phyloP scores from a whole-genome alignment of 2,329 filamentous ascomycete genomes.

The Grosmannia penicillata region DNA sequence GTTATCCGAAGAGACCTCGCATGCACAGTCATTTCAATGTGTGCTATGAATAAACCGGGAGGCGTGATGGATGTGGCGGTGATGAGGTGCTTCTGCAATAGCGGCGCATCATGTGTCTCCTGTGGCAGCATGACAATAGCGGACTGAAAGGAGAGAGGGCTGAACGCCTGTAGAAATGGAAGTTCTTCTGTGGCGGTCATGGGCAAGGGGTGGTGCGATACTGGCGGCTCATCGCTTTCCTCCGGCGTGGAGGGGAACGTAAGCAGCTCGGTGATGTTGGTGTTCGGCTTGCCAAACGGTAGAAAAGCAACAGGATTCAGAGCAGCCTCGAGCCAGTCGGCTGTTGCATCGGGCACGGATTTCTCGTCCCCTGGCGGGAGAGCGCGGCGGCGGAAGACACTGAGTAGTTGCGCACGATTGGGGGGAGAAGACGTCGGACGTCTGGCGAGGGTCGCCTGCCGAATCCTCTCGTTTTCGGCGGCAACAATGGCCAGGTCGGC shows the following conservation, averaged over 20 bases:
- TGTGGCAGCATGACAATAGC: constrained; percentile 29
- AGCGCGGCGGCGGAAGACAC: constrained; percentile 25
- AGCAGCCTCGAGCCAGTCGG: constrained; percentile 31
- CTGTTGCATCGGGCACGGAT: constrained; percentile 16
- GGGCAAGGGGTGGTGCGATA: constrained; percentile 50
- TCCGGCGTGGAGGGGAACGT: constrained; percentile 10
- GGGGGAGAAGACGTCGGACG: constrained; percentile 13
- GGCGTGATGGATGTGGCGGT: constrained; percentile 29
- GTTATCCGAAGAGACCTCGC: constrained; percentile 34
- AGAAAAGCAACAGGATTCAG: constrained; percentile 36
- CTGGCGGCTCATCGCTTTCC: constrained; percentile 23
- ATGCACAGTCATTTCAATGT: constrained; percentile 43
- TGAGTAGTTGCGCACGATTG: constrained; percentile 21
- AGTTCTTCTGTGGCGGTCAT: constrained; percentile 50
- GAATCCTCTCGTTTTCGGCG: constrained; percentile 42
- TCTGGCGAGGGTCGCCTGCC: constrained; percentile 19
- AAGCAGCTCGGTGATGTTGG: constrained; percentile 14
- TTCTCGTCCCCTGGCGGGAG: constrained; percentile 19
- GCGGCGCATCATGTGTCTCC: constrained; percentile 4
- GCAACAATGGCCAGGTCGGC: constrained; percentile 42
- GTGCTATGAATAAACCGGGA: constrained; percentile 41
- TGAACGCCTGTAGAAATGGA: constrained; percentile 58
- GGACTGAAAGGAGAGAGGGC: constrained; percentile 47
- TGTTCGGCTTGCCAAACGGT: constrained; percentile 28
- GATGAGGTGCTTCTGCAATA: constrained; percentile 41